These are phyloP conservation scores for Globisporangium megalacanthum DNA, from an alignment of 352 stramenopile genomes.

Conservation along the genomic window DNA sequence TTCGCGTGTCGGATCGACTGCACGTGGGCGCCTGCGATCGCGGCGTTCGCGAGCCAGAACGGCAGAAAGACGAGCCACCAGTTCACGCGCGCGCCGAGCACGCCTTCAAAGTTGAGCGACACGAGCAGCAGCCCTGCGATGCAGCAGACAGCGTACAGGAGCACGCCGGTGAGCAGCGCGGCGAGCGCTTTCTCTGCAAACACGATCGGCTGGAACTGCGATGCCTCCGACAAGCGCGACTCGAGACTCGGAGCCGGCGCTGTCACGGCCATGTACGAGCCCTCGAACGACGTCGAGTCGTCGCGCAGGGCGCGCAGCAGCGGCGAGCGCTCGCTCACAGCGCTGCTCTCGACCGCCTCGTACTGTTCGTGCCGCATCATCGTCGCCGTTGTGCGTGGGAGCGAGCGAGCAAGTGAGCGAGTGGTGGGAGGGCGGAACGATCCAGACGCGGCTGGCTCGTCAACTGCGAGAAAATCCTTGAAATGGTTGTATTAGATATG, in stretches of 20 bases:
- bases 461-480: too few species aligned
- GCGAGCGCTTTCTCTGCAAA: slow-evolving; percentile 73
- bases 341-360: slow-evolving; percentile 2
- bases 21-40: slow-evolving; percentile 54
- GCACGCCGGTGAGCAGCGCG: slow-evolving; percentile 65
- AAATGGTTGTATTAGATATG: too few species aligned
- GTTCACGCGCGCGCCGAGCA: slow-evolving; percentile 54
- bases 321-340: slow-evolving; percentile 57
- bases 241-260: slow-evolving; percentile 12
- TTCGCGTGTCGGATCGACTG: slow-evolving; percentile 58
- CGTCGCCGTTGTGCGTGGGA: too few species aligned
- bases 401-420: background rate
- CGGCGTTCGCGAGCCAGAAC: slow-evolving; percentile 75
- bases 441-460: too few species aligned
- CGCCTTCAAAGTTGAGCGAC: slow-evolving; percentile 73
- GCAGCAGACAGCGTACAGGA: slow-evolving; percentile 75
- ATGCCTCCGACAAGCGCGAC: slow-evolving; percentile 21
- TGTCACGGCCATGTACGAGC: slow-evolving; percentile 72
- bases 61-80: slow-evolving; percentile 81
- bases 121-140: slow-evolving; percentile 62
- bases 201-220: slow-evolving; percentile 69
- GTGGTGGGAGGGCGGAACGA: background rate
- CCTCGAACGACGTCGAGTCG: slow-evolving; percentile 51
- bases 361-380: slow-evolving; percentile 8
- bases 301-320: slow-evolving; percentile 53